These are phyloP conservation scores for Boletus reticulatus DNA, from an alignment of 768 basidiomycete species.

Conservation along the genomic window DNA sequence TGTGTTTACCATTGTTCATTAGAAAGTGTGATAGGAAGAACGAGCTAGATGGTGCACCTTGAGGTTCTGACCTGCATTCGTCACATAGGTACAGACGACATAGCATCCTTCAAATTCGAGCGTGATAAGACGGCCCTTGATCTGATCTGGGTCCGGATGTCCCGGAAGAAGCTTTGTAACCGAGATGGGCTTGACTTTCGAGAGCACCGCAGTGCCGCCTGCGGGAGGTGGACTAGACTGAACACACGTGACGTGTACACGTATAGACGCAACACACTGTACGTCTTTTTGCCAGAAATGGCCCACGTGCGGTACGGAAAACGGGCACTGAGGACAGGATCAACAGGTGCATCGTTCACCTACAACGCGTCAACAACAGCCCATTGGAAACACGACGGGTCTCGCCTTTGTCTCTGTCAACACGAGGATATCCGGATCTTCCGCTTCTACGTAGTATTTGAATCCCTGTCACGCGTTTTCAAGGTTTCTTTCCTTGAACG, in stretches of 20 bases:
- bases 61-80: slow-evolving; percentile 75
- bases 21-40: neutral
- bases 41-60: slow-evolving; percentile 48
- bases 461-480: slow-evolving; percentile 56
- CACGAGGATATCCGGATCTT: slow-evolving; percentile 81
- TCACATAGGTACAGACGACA: slow-evolving; percentile 78
- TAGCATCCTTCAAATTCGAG: slow-evolving; percentile 75
- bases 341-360: slow-evolving; percentile 70
- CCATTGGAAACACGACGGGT: no score
- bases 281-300: slow-evolving; percentile 74
- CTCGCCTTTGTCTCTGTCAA: slow-evolving; percentile 83
- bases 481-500: neutral
- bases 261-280: slow-evolving; percentile 45
- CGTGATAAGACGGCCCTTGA: slow-evolving; percentile 78
- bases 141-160: slow-evolving; percentile 58
- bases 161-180: slow-evolving; percentile 69
- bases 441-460: slow-evolving; percentile 77
- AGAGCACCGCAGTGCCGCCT: slow-evolving; percentile 84
- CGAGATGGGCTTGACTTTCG: slow-evolving; percentile 69
- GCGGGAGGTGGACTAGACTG: slow-evolving; percentile 1
- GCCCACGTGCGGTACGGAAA: slow-evolving; percentile 79
- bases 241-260: neutral
- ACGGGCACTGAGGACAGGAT: slow-evolving; percentile 51
- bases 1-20: slow-evolving; percentile 27
- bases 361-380: slow-evolving; percentile 25